Evolutionary conservation across 768 basidiomycete species (phyloP).

Genomic region (Pisolithus sp.): DNA sequence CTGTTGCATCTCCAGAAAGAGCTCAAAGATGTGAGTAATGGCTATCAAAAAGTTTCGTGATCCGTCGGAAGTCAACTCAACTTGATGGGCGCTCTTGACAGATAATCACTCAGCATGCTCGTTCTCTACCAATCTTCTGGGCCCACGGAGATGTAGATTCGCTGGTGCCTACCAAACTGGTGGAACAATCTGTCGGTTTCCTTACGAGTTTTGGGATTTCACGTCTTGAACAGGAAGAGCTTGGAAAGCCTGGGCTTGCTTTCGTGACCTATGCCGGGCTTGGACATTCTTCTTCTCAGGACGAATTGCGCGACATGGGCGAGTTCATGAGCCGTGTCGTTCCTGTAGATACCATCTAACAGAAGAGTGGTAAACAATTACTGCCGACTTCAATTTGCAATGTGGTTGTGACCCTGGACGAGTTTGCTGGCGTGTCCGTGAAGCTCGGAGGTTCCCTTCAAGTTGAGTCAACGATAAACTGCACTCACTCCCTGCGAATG

Average conservation of each 20-base stretch:
- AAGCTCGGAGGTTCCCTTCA: too few relatives aligned
- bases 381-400: too few relatives aligned
- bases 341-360: constrained; percentile 20
- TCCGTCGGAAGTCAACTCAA: not conserved
- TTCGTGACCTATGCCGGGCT: constrained; percentile 59
- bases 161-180: constrained; percentile 52
- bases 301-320: constrained; percentile 63
- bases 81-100: constrained; percentile 18
- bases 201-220: constrained; percentile 42
- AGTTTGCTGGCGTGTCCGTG: too few relatives aligned
- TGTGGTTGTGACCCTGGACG: too few relatives aligned
- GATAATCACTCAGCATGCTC: constrained; percentile 57
- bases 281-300: constrained; percentile 50
- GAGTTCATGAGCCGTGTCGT: constrained; percentile 57
- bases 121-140: constrained; percentile 70
- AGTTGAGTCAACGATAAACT: too few relatives aligned
- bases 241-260: constrained; percentile 38
- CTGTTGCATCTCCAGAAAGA: constrained; percentile 65
- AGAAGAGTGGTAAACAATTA: too few relatives aligned
- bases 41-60: not conserved
- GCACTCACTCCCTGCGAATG: too few relatives aligned
- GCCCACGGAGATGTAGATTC: constrained; percentile 73
- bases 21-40: constrained; percentile 49
- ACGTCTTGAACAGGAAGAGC: not conserved
- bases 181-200: constrained; percentile 49